Percentiles rank a stretch among this genome's conserved stretches.
phyloP scores from a whole-genome alignment of 192 early-diverging fungal species.

The Bifiguratus adelaidae region DNA sequence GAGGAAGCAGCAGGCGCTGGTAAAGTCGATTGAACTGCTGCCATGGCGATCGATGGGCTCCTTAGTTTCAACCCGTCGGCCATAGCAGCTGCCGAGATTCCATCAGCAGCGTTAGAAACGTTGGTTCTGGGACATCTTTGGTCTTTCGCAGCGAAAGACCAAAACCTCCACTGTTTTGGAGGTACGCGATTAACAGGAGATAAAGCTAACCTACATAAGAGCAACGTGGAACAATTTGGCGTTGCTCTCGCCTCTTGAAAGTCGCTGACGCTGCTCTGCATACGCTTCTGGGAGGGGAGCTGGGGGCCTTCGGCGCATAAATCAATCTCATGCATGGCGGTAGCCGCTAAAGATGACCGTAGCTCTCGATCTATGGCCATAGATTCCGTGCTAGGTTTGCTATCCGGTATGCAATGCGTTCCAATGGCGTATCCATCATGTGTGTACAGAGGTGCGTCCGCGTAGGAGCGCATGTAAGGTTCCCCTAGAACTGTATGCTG shows the following conservation, averaged over 20 bases:
- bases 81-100: too few relatives aligned
- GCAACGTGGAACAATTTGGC: background rate
- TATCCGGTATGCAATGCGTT: slow-evolving; percentile 31
- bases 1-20: background rate
- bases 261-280: slow-evolving; percentile 24
- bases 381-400: slow-evolving; percentile 20
- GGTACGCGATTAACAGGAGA: too few relatives aligned
- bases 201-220: background rate
- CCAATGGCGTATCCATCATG: too few relatives aligned
- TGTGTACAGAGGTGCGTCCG: too few relatives aligned
- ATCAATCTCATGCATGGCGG: slow-evolving; percentile 32
- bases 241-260: slow-evolving; percentile 8
- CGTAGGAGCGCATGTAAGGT: too few relatives aligned
- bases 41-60: too few relatives aligned
- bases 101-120: too few relatives aligned
- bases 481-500: too few relatives aligned
- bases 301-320: slow-evolving; percentile 30
- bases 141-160: too few relatives aligned
- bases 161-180: too few relatives aligned
- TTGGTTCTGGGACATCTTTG: too few relatives aligned
- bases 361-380: slow-evolving; percentile 9
- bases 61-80: background rate
- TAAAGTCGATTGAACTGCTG: too few relatives aligned
- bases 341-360: slow-evolving; percentile 24
- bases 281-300: slow-evolving; percentile 26